A percentile compares a stretch with the other conserved stretches of the same genome.
These are phyloP conservation scores for Picochlorum sp. DNA, from an alignment of 139 green algal genomes.

Conservation along the genomic window DNA sequence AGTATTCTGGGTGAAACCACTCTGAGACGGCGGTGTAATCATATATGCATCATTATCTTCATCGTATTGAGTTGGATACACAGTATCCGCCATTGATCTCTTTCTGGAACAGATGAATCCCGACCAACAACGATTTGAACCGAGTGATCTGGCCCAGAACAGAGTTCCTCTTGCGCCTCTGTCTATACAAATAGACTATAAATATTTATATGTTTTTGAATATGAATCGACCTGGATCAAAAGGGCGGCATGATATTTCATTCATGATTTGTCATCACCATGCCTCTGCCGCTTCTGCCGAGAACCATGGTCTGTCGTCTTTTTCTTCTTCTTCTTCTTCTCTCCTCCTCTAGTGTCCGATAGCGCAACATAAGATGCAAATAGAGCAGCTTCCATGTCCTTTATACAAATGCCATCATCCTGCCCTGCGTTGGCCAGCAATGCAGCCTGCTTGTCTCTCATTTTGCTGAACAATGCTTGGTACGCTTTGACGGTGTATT, in stretches of 20 bases:
- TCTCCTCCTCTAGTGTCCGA: background rate
- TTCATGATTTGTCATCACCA: background rate
- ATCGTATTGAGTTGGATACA: background rate
- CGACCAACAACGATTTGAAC: too few species aligned
- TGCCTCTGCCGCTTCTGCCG: background rate
- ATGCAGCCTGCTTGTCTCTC: background rate
- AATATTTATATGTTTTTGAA: too few species aligned
- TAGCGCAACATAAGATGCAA: slow-evolving; percentile 13
- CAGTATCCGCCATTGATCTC: background rate
- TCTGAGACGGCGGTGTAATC: background rate
- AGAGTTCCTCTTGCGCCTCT: too few species aligned
- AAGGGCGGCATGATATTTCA: too few species aligned
- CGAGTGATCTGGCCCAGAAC: too few species aligned
- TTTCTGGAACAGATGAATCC: background rate
- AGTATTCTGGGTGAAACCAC: background rate
- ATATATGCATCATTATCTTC: slow-evolving; percentile 2
- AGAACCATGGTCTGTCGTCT: background rate
- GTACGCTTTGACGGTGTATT: slow-evolving; percentile 36
- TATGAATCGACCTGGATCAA: too few species aligned
- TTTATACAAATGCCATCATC: slow-evolving; percentile 6
- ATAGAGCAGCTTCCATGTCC: background rate
- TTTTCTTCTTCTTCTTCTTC: background rate
- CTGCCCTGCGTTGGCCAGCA: too few species aligned
- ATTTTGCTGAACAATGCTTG: slow-evolving; percentile 20
- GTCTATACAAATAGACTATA: too few species aligned